Evolutionary conservation across 1,284 basidiomycete genomes (phyloP), one percentile per base, ranked within the genome.

Genomic region (Cerrena zonata): DNA sequence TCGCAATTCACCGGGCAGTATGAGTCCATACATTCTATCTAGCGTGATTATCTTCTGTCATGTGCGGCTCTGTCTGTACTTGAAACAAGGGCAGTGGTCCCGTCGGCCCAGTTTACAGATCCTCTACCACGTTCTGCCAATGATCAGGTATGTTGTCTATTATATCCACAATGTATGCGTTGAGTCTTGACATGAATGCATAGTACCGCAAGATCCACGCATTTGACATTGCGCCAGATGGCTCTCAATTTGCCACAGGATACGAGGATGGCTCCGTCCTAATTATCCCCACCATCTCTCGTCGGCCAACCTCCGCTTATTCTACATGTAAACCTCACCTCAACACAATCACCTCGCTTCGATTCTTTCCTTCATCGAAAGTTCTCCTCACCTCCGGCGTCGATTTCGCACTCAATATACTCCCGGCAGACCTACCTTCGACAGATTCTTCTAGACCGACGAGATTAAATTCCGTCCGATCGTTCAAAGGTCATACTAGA

Each of bases 401-500:
- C 10, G 86, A 89, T 62, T 82, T 86, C 56, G 70, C 77, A 0
- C 64, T 86, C 2, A 65, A 74, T 21, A 76, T 90, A 53, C 74
- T 85, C 25, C 76, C 84, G 25, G 80, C 83, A 2, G 78, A 80
- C 3, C 68, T 72, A 1, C 66, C 71, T 3, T 55, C 37, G 3
- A 36, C 51, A 2, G 53, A 57, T 5, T 53, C 62, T 23, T 51
- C 58, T 19, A 59, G 58, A 39, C 63, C 52, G 45, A 54, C 54
- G 43, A 62, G 55, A 21, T 51, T 77, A 22, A 58, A 66, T 2
- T 73, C 77, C 10, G 79, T 68, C 2, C 84, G 88, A 23, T 81
- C 78, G 1, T 66, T 91, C 36, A 80, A 75, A 49, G 87, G 81
- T 0, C 91, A 94, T 62, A 79, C 76, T 2, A 77, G 86, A 1